Conservation (phyloP, 2,329 filamentous ascomycete species). For the Colletotrichum chrysophilum region DNA sequence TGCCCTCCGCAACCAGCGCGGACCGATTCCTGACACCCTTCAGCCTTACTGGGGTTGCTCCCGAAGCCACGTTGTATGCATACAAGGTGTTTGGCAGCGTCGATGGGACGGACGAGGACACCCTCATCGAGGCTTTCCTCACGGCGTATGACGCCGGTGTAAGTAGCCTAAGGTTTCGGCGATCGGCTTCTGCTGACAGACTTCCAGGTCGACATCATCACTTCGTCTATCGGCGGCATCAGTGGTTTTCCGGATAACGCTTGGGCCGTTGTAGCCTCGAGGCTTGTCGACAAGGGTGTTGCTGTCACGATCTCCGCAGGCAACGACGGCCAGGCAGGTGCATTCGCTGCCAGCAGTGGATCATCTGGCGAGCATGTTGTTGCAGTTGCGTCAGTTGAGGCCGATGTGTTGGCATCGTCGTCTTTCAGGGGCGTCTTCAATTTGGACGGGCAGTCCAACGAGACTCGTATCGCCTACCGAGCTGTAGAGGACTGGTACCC, state of each 20-base stretch:
- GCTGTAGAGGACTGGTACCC: constrained; percentile 8
- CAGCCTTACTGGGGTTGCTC: constrained; percentile 11
- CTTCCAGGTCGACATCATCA: constrained; percentile 28
- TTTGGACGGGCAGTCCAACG: not conserved
- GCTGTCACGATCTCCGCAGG: constrained; percentile 46
- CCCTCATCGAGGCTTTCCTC: constrained; percentile 18
- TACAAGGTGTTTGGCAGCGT: constrained; percentile 15
- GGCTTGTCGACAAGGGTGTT: constrained; percentile 48
- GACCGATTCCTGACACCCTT: not conserved
- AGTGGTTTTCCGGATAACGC: constrained; percentile 25
- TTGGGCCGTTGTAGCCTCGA: constrained; percentile 41
- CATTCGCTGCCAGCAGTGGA: constrained; percentile 43
- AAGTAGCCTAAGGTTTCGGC: not conserved
- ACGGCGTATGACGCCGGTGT: constrained; percentile 14
- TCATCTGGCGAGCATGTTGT: constrained; percentile 45
- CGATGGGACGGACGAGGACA: constrained; percentile 19
- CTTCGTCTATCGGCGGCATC: constrained; percentile 24
- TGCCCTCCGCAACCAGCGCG: not conserved
- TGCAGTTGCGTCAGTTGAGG: constrained; percentile 47
- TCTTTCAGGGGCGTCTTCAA: constrained; percentile 11
- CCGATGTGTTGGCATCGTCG: constrained; percentile 14
- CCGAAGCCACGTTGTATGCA: constrained; percentile 10
- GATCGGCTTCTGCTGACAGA: not conserved
- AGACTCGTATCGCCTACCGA: constrained; percentile 12
- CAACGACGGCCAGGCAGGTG: constrained; percentile 46